phyloP scores from a whole-genome alignment of 331 rosid species.

The Arachis monticola region DNA sequence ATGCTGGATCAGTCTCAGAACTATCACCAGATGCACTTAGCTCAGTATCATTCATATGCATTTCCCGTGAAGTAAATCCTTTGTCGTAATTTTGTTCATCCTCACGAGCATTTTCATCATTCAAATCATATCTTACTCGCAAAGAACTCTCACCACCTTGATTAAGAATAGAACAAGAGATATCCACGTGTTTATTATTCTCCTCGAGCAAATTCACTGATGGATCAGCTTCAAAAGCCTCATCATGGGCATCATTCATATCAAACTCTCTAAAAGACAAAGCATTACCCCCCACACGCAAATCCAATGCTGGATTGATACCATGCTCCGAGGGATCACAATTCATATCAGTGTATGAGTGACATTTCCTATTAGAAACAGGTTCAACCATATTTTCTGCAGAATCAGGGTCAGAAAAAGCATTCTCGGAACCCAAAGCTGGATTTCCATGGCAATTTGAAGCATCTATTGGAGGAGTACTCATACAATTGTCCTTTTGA shows the following conservation, averaged over 20 bases:
- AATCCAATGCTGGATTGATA: slow-evolving; percentile 35
- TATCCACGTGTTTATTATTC: slow-evolving; percentile 38
- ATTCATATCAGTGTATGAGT: slow-evolving; percentile 19
- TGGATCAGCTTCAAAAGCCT: slow-evolving; percentile 46
- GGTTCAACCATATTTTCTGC: slow-evolving; percentile 23
- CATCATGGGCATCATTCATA: slow-evolving; percentile 37
- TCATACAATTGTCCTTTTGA: no score
- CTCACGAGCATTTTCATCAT: slow-evolving; percentile 36
- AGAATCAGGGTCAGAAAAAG: slow-evolving; percentile 38
- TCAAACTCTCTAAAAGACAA: slow-evolving; percentile 36
- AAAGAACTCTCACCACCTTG: slow-evolving; percentile 46
- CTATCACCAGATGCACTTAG: slow-evolving; percentile 45
- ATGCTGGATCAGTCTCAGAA: slow-evolving; percentile 41
- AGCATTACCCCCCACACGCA: slow-evolving; percentile 35
- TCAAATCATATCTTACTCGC: slow-evolving; percentile 42
- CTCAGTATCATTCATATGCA: slow-evolving; percentile 39
- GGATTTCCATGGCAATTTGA: no score
- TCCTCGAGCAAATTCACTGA: slow-evolving; percentile 42
- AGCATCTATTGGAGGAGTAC: no score
- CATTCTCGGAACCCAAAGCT: slow-evolving; percentile 15
- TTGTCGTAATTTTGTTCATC: slow-evolving; percentile 29
- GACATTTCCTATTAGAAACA: slow-evolving; percentile 33
- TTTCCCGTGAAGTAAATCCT: slow-evolving; percentile 48
- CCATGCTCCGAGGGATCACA: slow-evolving; percentile 37
- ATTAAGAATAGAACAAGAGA: slow-evolving; percentile 41